Conservation (phyloP, 108 stramenopile genomes). For the Epipyxis sp. region DNA sequence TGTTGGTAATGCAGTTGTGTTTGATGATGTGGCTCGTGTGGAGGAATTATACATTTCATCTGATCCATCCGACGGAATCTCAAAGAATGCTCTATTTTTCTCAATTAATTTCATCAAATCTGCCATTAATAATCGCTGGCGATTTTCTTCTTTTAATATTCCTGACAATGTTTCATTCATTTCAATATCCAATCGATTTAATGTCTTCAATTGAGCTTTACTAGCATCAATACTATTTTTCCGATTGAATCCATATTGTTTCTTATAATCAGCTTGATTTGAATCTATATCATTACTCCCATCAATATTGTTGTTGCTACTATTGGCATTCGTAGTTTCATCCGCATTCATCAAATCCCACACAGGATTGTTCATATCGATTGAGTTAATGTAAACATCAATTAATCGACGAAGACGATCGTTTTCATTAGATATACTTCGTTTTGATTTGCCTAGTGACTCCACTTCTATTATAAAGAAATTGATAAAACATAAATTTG, state of each 20-base stretch:
- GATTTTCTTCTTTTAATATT: constrained; percentile 17
- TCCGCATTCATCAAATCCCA: constrained; percentile 18
- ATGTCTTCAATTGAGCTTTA: neutral
- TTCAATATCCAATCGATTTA: constrained; percentile 21
- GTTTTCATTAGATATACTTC: neutral
- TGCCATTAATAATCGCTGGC: constrained; percentile 23
- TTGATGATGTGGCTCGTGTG: neutral
- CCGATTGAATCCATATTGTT: neutral
- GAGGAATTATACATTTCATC: neutral
- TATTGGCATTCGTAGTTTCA: too few species aligned
- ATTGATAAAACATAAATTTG: too few species aligned
- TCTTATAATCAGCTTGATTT: neutral
- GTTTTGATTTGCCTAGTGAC: neutral
- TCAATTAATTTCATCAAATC: neutral
- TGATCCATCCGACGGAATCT: neutral
- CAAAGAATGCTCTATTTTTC: neutral
- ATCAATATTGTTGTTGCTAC: too few species aligned
- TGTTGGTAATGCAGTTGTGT: neutral
- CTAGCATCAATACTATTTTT: constrained; percentile 20
- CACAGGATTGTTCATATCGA: neutral
- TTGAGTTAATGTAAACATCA: constrained; percentile 2
- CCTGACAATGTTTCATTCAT: constrained; percentile 19
- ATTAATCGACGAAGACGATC: neutral
- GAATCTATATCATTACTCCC: too few species aligned
- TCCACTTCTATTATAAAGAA: too few species aligned